Conservation (phyloP, 1,139 yeast species). For the Zygosaccharomyces sapae region DNA sequence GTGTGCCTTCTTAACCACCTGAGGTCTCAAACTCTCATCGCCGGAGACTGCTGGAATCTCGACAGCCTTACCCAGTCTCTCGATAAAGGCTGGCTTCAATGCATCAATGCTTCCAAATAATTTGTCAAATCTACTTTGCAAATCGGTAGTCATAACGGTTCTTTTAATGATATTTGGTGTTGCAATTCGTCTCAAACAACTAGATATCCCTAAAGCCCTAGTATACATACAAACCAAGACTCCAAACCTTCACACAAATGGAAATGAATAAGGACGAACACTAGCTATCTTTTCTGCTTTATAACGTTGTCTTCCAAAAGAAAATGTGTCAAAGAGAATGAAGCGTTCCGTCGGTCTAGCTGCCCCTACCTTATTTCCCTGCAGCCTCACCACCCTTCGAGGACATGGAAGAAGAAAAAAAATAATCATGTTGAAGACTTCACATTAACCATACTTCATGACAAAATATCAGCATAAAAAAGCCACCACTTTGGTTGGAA, state of each 20-base stretch:
- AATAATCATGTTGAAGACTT: neutral
- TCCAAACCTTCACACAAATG: neutral
- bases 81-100: slow-evolving; percentile 63
- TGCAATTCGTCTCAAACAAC: slow-evolving; percentile 2
- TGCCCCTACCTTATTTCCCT: neutral
- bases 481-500: no score
- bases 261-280: neutral
- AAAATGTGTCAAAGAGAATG: neutral
- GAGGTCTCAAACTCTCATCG: slow-evolving; percentile 80
- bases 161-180: neutral
- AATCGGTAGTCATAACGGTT: slow-evolving; percentile 20
- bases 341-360: neutral
- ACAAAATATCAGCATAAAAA: no score
- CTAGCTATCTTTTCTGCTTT: no score
- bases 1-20: slow-evolving; percentile 80
- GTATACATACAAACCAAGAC: neutral
- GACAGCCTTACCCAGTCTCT: slow-evolving; percentile 72
- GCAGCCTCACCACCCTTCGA: neutral
- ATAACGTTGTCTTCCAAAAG: neutral
- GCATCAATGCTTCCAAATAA: slow-evolving; percentile 60
- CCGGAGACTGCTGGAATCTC: slow-evolving; percentile 93
- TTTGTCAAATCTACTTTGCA: slow-evolving; percentile 24
- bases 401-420: neutral
- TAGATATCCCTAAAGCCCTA: neutral
- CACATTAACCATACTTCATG: no score